Evolutionary conservation across 306 rosid genomes (phyloP).

Genomic region (Dryas alaskensis): DNA sequence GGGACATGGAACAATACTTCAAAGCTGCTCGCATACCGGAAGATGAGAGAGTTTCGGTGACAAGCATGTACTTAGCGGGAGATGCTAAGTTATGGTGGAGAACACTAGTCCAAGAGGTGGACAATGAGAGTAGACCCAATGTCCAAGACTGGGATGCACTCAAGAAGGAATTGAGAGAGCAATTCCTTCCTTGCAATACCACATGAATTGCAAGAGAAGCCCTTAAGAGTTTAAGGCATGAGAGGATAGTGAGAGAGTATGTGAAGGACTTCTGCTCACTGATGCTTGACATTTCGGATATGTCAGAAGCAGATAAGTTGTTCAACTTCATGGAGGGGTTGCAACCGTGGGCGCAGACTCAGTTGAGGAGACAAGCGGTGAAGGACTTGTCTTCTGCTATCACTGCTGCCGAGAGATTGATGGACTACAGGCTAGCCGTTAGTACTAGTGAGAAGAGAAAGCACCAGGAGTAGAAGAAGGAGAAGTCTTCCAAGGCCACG

Average conservation of each 20-base stretch:
- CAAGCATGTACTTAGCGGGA: not conserved
- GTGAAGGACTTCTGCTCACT: not conserved
- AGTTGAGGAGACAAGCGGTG: not conserved
- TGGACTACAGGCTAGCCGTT: not conserved
- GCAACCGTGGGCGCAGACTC: not conserved
- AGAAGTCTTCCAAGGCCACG: no score
- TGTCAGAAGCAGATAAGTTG: not conserved
- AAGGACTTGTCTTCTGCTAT: not conserved
- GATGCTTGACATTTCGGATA: not conserved
- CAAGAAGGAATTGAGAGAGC: not conserved
- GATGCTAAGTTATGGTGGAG: constrained; percentile 5
- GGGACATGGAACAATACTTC: constrained; percentile 23
- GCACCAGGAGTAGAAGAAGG: no score
- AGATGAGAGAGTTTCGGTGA: not conserved
- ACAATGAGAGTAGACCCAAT: not conserved
- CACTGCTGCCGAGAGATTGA: not conserved
- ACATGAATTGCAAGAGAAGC: not conserved
- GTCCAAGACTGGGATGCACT: not conserved
- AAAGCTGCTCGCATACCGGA: not conserved
- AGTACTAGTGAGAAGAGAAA: no score
- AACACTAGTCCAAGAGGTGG: not conserved
- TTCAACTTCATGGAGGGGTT: constrained; percentile 1
- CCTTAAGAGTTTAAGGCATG: not conserved
- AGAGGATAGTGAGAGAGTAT: not conserved
- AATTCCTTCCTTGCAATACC: not conserved